Conservation (phyloP, 1,139 yeast species). For the Scheffersomyces illinoinensis region DNA sequence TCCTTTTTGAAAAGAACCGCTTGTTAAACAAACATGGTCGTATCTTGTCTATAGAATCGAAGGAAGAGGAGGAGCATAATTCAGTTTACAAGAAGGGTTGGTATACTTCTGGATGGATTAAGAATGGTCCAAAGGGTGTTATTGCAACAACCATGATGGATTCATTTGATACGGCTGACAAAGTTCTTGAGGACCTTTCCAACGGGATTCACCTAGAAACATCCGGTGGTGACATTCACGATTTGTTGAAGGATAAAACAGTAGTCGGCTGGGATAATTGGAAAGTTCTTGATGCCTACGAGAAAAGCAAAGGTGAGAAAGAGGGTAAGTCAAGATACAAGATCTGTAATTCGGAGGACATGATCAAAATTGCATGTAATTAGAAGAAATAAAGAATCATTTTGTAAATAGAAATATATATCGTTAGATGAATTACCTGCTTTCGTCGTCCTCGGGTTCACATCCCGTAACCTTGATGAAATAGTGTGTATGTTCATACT, state of each 20-base stretch:
- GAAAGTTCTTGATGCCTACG: constrained; percentile 58
- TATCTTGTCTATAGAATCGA: constrained; percentile 34
- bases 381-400: constrained; percentile 2
- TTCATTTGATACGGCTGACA: constrained; percentile 72
- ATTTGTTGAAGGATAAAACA: constrained; percentile 21
- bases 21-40: constrained; percentile 66
- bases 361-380: constrained; percentile 33
- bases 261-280: constrained; percentile 72
- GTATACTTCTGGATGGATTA: constrained; percentile 92
- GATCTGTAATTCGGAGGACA: constrained; percentile 46
- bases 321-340: constrained; percentile 61
- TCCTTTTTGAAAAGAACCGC: constrained; percentile 62
- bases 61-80: constrained; percentile 20
- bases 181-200: constrained; percentile 55
- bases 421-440: constrained; percentile 3
- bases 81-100: constrained; percentile 46
- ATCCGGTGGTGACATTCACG: constrained; percentile 13
- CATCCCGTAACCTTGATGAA: constrained; percentile 38
- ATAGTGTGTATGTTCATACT: constrained; percentile 36
- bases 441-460: constrained; percentile 8
- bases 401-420: constrained; percentile 3
- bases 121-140: constrained; percentile 86
- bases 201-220: constrained; percentile 37
- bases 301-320: constrained; percentile 47
- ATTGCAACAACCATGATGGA: constrained; percentile 91